phyloP scores from a whole-genome alignment of 441 rosid species.

The Adansonia grandidieri region DNA sequence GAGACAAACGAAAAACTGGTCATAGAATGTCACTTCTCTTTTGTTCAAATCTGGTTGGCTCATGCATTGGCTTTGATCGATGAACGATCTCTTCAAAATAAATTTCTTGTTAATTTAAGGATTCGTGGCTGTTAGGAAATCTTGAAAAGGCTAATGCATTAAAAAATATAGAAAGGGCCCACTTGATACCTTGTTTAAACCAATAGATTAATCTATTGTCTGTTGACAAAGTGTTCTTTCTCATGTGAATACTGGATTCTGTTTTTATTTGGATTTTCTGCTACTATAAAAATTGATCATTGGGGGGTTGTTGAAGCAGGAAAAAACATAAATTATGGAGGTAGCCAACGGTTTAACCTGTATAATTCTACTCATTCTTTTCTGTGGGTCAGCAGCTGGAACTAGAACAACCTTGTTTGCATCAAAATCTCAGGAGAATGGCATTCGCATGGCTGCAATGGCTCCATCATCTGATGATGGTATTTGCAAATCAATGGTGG shows the following conservation, averaged over 20 bases:
- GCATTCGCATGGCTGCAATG: background rate
- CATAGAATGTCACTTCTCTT: background rate
- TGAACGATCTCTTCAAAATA: background rate
- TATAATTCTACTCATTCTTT: slow-evolving; percentile 30
- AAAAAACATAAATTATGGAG: slow-evolving; percentile 23
- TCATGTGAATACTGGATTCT: slow-evolving; percentile 29
- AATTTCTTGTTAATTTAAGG: slow-evolving; percentile 11
- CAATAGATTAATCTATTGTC: background rate
- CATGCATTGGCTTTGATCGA: background rate
- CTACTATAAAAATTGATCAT: slow-evolving; percentile 24
- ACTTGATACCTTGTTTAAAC: slow-evolving; percentile 12
- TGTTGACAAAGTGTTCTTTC: slow-evolving; percentile 9
- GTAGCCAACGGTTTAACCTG: slow-evolving; percentile 29
- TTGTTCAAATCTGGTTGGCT: slow-evolving; percentile 2
- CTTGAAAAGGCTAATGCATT: background rate
- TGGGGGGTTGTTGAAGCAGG: slow-evolving; percentile 17
- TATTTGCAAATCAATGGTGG: slow-evolving; percentile 48
- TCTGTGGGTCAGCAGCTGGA: slow-evolving; percentile 45
- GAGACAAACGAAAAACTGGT: slow-evolving; percentile 18
- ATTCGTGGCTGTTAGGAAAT: slow-evolving; percentile 11
- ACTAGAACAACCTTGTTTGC: slow-evolving; percentile 33
- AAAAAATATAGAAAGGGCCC: slow-evolving; percentile 3
- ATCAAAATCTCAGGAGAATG: slow-evolving; percentile 18
- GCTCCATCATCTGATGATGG: slow-evolving; percentile 32
- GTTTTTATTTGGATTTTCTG: slow-evolving; percentile 22